These are phyloP conservation scores for Hypoxylon trugodes DNA, from an alignment of 495 filamentous ascomycete genomes.

Conservation along the genomic window DNA sequence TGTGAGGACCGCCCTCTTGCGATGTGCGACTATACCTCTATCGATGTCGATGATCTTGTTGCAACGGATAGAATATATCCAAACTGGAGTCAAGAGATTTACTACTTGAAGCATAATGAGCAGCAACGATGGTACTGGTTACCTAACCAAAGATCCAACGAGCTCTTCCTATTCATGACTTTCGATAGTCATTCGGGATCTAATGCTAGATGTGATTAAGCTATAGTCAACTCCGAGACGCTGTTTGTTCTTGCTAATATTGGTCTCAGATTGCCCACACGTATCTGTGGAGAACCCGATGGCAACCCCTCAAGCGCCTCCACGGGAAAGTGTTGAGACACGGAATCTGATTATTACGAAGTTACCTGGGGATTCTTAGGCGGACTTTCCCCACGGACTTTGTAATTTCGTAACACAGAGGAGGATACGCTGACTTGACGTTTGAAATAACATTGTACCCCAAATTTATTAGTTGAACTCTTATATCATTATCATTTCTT, in stretches of 20 bases:
- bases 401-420: too few relatives aligned
- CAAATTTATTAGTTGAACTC: too few relatives aligned
- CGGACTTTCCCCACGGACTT: too few relatives aligned
- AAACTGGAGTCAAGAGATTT: conserved; percentile 18
- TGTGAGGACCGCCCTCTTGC: conserved; percentile 21
- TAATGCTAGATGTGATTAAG: conserved; percentile 13
- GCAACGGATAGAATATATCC: conserved; percentile 20
- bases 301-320: not conserved
- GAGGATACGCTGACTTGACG: too few relatives aligned
- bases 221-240: not conserved
- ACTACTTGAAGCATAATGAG: conserved; percentile 14
- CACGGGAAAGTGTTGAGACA: conserved; percentile 13
- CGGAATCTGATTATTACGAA: conserved; percentile 16
- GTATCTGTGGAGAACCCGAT: conserved; percentile 14
- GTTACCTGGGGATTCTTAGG: not conserved
- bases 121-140: conserved; percentile 18
- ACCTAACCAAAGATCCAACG: conserved; percentile 6
- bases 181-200: conserved; percentile 15
- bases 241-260: not conserved
- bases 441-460: too few relatives aligned
- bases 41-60: conserved; percentile 11
- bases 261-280: conserved; percentile 11
- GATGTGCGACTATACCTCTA: conserved; percentile 14
- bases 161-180: conserved; percentile 14
- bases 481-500: too few relatives aligned